phyloP scores from a whole-genome alignment of 129 eudicot genomes.

The Sambucus nigra region DNA sequence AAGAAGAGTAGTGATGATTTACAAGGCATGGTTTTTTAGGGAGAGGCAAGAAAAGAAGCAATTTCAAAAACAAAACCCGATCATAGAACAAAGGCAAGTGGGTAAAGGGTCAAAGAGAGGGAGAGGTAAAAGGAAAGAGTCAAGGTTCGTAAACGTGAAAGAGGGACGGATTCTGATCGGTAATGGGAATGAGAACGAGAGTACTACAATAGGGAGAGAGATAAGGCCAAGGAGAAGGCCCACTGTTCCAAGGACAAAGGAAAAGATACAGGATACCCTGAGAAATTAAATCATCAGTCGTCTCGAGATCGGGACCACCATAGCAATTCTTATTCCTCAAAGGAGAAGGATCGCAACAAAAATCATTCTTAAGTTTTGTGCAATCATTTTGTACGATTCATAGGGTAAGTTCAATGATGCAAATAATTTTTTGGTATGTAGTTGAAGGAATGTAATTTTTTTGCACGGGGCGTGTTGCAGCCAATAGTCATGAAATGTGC shows the following conservation, averaged over 20 bases:
- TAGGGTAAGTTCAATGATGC: too few relatives aligned
- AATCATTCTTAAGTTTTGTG: too few relatives aligned
- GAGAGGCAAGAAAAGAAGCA: constrained; percentile 42
- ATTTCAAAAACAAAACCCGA: constrained; percentile 35
- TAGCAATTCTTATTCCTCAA: too few relatives aligned
- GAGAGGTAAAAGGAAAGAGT: constrained; percentile 60
- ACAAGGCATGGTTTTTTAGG: constrained; percentile 23
- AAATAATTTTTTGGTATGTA: too few relatives aligned
- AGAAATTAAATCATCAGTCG: too few relatives aligned
- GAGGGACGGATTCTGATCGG: constrained; percentile 74
- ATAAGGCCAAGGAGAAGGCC: constrained; percentile 54
- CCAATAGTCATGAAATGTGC: too few relatives aligned
- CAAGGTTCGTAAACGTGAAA: constrained; percentile 56
- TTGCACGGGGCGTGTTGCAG: too few relatives aligned
- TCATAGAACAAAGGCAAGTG: constrained; percentile 35
- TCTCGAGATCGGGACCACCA: too few relatives aligned
- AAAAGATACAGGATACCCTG: constrained; percentile 59
- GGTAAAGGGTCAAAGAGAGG: constrained; percentile 46
- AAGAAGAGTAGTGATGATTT: constrained; percentile 59
- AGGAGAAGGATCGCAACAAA: too few relatives aligned
- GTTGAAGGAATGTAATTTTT: too few relatives aligned
- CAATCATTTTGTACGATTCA: too few relatives aligned
- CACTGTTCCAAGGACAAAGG: constrained; percentile 81
- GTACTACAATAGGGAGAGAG: constrained; percentile 43
- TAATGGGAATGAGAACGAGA: constrained; percentile 57